Evolutionary conservation across 1,284 basidiomycete genomes (phyloP), one percentile per base, ranked within the genome.

Genomic region (Waitea zeae): DNA sequence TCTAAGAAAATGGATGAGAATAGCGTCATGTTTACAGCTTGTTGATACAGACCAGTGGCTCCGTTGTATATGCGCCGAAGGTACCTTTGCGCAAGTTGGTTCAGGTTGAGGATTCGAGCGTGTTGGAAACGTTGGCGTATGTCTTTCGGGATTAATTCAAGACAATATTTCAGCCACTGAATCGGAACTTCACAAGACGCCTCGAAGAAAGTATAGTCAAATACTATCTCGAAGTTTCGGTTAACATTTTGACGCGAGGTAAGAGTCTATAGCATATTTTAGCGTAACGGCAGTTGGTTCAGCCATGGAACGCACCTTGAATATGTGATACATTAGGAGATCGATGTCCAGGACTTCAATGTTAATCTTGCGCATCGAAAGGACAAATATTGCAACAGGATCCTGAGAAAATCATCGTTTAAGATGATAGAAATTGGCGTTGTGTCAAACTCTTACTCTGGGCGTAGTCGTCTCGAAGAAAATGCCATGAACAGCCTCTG

Each of bases 341-440:
- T 93, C 87, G 20, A 90, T 71, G 49, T 95, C 88, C 31, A 90
- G 61, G 1, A 76, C 70, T 45, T 88, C 86, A 1, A 86, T 77
- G 41, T 86, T 75, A 30, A 90, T 66, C 42, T 74, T 70, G 29
- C 70, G 69, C 9, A 79, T 57, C 31, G 61, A 63, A 31, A 81
- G 51, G 31, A 81, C 58, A 45, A 80, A 83, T 13, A 73, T 54
- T 11, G 65, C 66, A 14, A 59, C 53, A 24, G 59, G 49, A 34
- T 65, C 62, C 73, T 80, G 42, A 17, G 1, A 12, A 1, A 26
- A 19, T 9, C 20, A 40, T 14, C n/a, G n/a, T n/a, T n/a, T n/a
- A n/a, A 17, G 15, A 22, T 19, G 20, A 5, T 17, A n/a, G 19
- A 29, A 12, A 5, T 3, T 15, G 11, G 7, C 15, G 3, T 18